These are phyloP conservation scores for Meripilus lineatus DNA, from an alignment of 1,284 basidiomycete species.

Conservation along the genomic window DNA sequence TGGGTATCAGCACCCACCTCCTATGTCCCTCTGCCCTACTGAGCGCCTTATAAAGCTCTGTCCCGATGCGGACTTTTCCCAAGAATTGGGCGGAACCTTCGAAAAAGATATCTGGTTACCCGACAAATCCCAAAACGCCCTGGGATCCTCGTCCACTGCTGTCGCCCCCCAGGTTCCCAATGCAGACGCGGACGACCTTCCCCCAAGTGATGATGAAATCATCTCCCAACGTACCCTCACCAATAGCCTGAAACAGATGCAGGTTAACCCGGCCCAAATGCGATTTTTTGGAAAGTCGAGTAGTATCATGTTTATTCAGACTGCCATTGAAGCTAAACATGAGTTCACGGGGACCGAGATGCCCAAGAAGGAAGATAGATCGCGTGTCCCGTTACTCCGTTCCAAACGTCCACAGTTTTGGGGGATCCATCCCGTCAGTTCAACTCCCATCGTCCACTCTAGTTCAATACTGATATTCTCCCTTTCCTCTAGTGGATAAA, in stretches of 20 bases:
- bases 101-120: slow-evolving; percentile 43
- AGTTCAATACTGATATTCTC: neutral
- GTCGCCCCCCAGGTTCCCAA: slow-evolving; percentile 14
- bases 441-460: neutral
- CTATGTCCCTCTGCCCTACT: neutral
- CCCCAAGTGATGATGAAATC: slow-evolving; percentile 33
- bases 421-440: slow-evolving; percentile 25
- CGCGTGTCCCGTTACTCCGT: neutral
- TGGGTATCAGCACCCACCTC: slow-evolving; percentile 25
- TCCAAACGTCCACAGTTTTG: slow-evolving; percentile 21
- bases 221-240: slow-evolving; percentile 23
- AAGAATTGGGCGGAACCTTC: slow-evolving; percentile 40
- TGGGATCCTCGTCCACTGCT: slow-evolving; percentile 5
- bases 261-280: slow-evolving; percentile 27
- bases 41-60: slow-evolving; percentile 32
- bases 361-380: slow-evolving; percentile 10
- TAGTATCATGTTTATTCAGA: slow-evolving; percentile 43
- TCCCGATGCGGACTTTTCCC: slow-evolving; percentile 43
- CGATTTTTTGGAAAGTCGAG: slow-evolving; percentile 53
- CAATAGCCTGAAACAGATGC: slow-evolving; percentile 23
- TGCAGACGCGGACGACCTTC: slow-evolving; percentile 28
- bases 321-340: slow-evolving; percentile 47
- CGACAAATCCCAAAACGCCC: slow-evolving; percentile 17
- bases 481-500: neutral
- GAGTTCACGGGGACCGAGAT: slow-evolving; percentile 29